Base-by-base conservation (phyloP, 305 asterid species). In the Fraxinus baroniana region DNA sequence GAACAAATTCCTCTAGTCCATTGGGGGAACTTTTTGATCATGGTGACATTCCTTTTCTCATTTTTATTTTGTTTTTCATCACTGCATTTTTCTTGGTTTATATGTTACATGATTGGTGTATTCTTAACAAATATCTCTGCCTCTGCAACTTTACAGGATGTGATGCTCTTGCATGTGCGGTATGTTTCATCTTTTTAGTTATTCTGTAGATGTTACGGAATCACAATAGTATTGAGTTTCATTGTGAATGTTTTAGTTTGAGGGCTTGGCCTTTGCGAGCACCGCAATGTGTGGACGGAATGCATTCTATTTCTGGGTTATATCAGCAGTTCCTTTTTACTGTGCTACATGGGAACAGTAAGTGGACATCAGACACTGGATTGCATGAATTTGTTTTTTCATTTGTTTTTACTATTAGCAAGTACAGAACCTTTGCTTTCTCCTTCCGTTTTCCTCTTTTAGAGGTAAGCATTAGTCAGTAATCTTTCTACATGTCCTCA, bases 141-240 rank as follows among this genome's bases (percentile, higher is more conserved):
- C 77, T 81, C 72, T 68, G 74, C 80, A 83, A 83, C 80, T 79
- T 81, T 86, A 88, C 94, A 95, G 98, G 98, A 81, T 95, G 98
- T 86, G 98, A 95, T 91, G 98, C 98, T 77, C 98, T 95, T 87
- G 98, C 94, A 73, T 95, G 98, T 86, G 97, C 98, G 90, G 98
- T 95, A 93, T 74, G 98, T 87, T 73, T 55, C 82, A 46, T 24
- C 44, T 81, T 60, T 73, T 79, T 52, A 76, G 52, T 73, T 80
- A 28, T 70, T 36, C 76, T 86, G 82, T 81, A 74, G 73, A 41
- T 81, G 68, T 37, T 80, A 32, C 10, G 4, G 44, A 36, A 7
- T 71, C 26, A 33, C 0, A 71, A 71, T 71, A 6, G 17, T 33
- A 12, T 36, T 33, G 17, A 71, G 81, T 46, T 83, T 84, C 20